These are phyloP conservation scores for Fusarium oligoseptatum DNA, from an alignment of 2,329 filamentous ascomycete genomes.

Conservation along the genomic window DNA sequence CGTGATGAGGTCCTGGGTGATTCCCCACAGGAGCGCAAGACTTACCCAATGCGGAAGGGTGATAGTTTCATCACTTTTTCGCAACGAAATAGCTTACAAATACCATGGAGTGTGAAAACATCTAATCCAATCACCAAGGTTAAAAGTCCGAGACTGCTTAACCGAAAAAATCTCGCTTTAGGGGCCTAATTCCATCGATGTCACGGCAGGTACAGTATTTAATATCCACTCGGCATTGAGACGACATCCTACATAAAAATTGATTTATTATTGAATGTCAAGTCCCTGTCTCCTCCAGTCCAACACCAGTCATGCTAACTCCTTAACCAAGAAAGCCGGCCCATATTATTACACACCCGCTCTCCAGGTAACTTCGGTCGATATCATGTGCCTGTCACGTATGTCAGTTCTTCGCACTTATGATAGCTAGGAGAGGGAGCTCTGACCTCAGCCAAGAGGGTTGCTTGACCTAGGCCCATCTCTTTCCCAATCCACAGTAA, in stretches of 20 bases:
- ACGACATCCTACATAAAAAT: neutral
- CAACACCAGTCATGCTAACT: neutral
- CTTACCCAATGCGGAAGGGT: slow-evolving; percentile 3
- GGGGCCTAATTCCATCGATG: neutral
- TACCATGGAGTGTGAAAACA: neutral
- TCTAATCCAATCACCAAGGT: neutral
- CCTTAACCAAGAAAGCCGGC: neutral
- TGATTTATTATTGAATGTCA: neutral
- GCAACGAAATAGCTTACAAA: neutral
- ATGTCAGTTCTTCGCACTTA: neutral
- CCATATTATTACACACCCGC: slow-evolving; percentile 4
- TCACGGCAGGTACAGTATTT: neutral
- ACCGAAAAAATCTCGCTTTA: neutral
- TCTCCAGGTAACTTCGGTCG: neutral
- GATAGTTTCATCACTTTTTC: slow-evolving; percentile 1
- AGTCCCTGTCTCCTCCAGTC: neutral
- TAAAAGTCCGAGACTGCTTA: neutral
- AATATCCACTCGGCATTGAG: neutral
- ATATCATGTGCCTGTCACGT: neutral
- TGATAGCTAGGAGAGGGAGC: neutral
- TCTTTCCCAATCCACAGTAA: neutral
- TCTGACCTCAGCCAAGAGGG: neutral
- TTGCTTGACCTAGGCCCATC: neutral
- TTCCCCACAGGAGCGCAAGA: slow-evolving; percentile 4
- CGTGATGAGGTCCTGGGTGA: neutral